phyloP scores from a whole-genome alignment of 2,329 filamentous ascomycete genomes.

The Arachnomyces sp. region DNA sequence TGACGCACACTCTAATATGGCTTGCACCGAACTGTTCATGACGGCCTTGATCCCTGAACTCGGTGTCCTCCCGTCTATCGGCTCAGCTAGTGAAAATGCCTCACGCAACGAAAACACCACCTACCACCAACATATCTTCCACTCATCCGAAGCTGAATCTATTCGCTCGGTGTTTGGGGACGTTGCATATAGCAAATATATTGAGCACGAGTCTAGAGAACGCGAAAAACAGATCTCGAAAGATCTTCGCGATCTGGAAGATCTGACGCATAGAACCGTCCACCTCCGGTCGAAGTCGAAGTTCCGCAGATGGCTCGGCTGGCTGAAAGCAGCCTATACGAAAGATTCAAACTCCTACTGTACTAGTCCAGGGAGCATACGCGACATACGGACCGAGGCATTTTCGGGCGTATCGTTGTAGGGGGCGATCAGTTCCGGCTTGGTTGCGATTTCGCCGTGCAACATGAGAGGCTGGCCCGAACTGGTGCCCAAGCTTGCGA shows the following conservation, averaged over 20 bases:
- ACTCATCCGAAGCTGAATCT: conserved; percentile 8
- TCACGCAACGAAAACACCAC: conserved; percentile 3
- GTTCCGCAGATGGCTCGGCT: background rate
- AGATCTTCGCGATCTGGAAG: background rate
- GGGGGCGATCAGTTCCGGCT: too few species aligned
- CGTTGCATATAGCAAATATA: conserved; percentile 5
- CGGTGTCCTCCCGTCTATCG: conserved; percentile 8
- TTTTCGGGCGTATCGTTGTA: too few species aligned
- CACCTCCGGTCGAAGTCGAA: too few species aligned
- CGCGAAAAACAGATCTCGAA: too few species aligned
- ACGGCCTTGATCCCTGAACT: conserved; percentile 4
- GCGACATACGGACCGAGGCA: too few species aligned
- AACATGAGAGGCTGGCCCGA: too few species aligned
- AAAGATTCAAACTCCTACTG: too few species aligned
- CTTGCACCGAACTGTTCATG: conserved; percentile 10
- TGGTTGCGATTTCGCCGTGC: too few species aligned
- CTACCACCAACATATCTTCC: conserved; percentile 5
- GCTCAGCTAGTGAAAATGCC: conserved; percentile 6
- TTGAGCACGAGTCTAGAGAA: conserved; percentile 2
- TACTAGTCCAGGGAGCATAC: too few species aligned
- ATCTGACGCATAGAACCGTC: background rate
- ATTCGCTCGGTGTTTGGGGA: conserved; percentile 8
- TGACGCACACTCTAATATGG: conserved; percentile 2
- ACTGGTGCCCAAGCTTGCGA: too few species aligned
- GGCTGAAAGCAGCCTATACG: background rate